Evolutionary conservation across 805 yeast species (phyloP).

Genomic region (Candida mattraensis): DNA sequence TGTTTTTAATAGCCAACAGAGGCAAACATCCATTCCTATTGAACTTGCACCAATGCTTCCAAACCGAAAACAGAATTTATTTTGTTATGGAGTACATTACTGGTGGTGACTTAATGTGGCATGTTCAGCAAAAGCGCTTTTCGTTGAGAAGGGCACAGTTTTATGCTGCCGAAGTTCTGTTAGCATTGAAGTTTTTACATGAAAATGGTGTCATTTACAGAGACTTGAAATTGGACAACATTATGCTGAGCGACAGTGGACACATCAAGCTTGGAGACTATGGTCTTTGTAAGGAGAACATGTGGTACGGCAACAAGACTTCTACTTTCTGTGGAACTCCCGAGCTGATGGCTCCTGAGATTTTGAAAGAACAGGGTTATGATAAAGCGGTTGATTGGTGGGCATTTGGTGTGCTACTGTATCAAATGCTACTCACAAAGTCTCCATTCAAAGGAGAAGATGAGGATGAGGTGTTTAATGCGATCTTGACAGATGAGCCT

Average conservation of each 20-base stretch:
- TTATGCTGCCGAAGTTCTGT: slow-evolving; percentile 93
- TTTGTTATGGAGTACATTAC: slow-evolving; percentile 98
- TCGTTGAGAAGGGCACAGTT: slow-evolving; percentile 92
- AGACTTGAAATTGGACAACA: slow-evolving; percentile 94
- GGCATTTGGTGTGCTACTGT: slow-evolving; percentile 96
- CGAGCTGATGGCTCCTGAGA: slow-evolving; percentile 99
- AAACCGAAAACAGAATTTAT: slow-evolving; percentile 94
- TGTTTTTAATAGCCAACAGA: slow-evolving; percentile 69
- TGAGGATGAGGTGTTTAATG: slow-evolving; percentile 90
- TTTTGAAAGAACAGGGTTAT: slow-evolving; percentile 86
- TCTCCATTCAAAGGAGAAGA: slow-evolving; percentile 95
- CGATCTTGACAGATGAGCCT: slow-evolving; percentile 95
- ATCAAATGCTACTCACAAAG: slow-evolving; percentile 95
- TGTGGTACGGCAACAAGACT: slow-evolving; percentile 68
- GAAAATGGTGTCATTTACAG: slow-evolving; percentile 95
- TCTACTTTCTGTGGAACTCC: slow-evolving; percentile 99
- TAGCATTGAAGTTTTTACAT: slow-evolving; percentile 91
- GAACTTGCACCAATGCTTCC: slow-evolving; percentile 92
- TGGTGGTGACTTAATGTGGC: slow-evolving; percentile 99
- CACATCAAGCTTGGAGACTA: slow-evolving; percentile 97
- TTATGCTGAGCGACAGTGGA: slow-evolving; percentile 83
- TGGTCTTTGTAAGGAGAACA: slow-evolving; percentile 90
- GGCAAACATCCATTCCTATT: slow-evolving; percentile 92
- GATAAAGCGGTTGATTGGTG: slow-evolving; percentile 98
- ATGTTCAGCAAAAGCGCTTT: slow-evolving; percentile 88